Conservation (phyloP, 148 eudicot genomes). For the Beta vulgaris region DNA sequence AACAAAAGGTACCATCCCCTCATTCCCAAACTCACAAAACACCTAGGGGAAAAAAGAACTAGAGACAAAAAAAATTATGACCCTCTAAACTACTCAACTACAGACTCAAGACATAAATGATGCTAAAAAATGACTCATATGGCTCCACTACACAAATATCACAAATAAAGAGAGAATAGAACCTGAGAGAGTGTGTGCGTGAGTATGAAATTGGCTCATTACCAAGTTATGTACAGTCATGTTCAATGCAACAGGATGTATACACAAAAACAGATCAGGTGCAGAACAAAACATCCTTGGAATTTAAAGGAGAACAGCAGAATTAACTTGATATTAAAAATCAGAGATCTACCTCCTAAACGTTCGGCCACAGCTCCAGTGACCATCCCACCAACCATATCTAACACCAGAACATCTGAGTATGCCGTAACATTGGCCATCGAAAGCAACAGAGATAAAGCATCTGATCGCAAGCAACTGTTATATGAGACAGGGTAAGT, state of each 20-base stretch:
- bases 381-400: constrained; percentile 86
- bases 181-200: background rate
- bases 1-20: background rate
- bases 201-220: background rate
- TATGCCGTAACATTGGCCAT: constrained; percentile 75
- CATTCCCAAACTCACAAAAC: background rate
- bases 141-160: background rate
- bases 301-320: background rate
- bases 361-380: constrained; percentile 97
- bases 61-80: background rate
- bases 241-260: constrained; percentile 11
- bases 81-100: background rate
- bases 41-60: too few species aligned
- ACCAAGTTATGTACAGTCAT: background rate
- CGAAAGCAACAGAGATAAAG: constrained; percentile 77
- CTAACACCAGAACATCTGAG: constrained; percentile 81
- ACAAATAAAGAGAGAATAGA: background rate
- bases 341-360: constrained; percentile 65
- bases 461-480: constrained; percentile 79
- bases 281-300: background rate
- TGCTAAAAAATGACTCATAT: background rate
- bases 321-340: background rate
- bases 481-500: constrained; percentile 9
- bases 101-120: background rate
- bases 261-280: background rate